A percentile compares a stretch with the other conserved stretches of the same genome.
Conservation (phyloP, 257 asterid species). For the Verbascum thapsus region DNA sequence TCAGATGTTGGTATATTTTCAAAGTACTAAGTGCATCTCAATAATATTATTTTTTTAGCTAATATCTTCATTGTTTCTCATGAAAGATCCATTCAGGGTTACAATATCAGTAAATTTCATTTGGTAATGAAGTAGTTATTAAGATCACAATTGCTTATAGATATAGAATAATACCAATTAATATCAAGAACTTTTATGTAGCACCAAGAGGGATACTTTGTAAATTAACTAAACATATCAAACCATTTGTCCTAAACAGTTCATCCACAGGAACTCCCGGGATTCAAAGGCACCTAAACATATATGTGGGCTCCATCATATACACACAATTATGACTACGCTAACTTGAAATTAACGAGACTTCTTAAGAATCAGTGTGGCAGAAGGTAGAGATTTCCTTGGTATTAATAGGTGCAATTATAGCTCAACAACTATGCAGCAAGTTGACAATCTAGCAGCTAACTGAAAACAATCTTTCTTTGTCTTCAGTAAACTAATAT, state of each 20-base stretch:
- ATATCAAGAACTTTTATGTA: background rate
- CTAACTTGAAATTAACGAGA: too few species aligned
- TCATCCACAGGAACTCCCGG: too few species aligned
- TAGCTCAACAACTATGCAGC: background rate
- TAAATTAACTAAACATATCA: background rate
- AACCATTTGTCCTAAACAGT: background rate
- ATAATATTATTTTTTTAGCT: slow-evolving; percentile 6
- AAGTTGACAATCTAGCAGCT: slow-evolving; percentile 16
- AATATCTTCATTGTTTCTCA: too few species aligned
- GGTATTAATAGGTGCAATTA: slow-evolving; percentile 1
- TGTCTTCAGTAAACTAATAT: background rate
- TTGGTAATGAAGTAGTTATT: background rate
- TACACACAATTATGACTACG: too few species aligned
- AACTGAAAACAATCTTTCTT: background rate
- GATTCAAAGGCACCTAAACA: too few species aligned
- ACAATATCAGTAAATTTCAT: background rate
- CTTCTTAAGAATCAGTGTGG: too few species aligned
- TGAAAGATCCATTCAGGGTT: too few species aligned
- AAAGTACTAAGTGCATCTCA: background rate
- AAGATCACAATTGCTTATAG: background rate
- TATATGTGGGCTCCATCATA: too few species aligned
- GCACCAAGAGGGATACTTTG: background rate
- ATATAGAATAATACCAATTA: background rate
- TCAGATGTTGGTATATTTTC: slow-evolving; percentile 31
- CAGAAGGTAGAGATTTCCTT: background rate